Evolutionary conservation across 148 eudicot species (phyloP), one percentile per base, ranked within the genome.

Genomic region (Mesembryanthemum crystallinum): DNA sequence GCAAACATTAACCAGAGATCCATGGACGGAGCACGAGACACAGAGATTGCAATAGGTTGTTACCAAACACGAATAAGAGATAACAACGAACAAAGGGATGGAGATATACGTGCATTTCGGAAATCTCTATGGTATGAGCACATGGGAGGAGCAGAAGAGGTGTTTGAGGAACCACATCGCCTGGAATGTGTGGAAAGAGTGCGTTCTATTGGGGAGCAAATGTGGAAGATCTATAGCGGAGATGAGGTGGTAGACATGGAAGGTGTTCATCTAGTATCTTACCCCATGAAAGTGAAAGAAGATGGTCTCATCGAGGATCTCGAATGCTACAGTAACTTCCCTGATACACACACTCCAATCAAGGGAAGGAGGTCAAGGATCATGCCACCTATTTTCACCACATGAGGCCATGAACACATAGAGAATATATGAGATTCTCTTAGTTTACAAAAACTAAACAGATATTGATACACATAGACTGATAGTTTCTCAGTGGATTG

Each of bases 121-220:
- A 82, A 82, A 89, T 90, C 96, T 43, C 76, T 95, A 62, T 95
- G 99, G 99, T 88, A 88, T n/a, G 99, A 95, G 76, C 99, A 95
- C 78, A 89, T 88, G 21, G 89, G 97, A 84, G 60, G 71, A 83
- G 77, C 62, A 14, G 92, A 83, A 61, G 87, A 88, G 64, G n/a
- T 63, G 8, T 88, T 84, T 14, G 73, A 69, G 27, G 81, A 87
- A 59, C 96, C 99, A 61, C 86, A 92, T 21, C 73, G 85, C 37
- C 27, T 87, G 63, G 87, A 91, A 72, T 90, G 99, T 69, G 86
- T 88, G 75, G 42, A 63, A 28, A 88, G 4, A 29, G 39, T 95
- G 27, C 81, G 85, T 30, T 77, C 85, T 11, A 86, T 87, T 39
- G 97, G 97, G 43, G 91, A 91, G 30, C 68, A 84, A n/a, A 88